Percentiles rank a stretch among this genome's conserved stretches.
Conservation (phyloP, 331 rosid species). For the Ulmus americana region DNA sequence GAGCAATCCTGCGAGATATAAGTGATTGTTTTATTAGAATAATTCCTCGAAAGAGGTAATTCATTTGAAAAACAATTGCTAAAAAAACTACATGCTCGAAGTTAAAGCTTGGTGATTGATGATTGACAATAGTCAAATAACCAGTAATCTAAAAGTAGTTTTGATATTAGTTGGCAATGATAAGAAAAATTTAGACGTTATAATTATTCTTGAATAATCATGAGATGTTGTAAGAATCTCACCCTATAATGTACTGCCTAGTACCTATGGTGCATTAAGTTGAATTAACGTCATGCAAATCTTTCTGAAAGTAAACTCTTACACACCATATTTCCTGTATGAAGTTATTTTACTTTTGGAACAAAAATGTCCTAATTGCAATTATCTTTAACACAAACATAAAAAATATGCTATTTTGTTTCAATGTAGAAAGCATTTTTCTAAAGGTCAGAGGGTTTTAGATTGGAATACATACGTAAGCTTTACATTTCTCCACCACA, state of each 20-base stretch:
- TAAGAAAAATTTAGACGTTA: not conserved
- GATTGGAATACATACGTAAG: slow-evolving; percentile 57
- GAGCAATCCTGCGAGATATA: slow-evolving; percentile 65
- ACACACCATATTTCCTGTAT: not conserved
- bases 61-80: not conserved
- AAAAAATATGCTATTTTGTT: not conserved
- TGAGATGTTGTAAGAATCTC: not conserved
- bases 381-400: not conserved
- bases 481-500: slow-evolving; percentile 98
- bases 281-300: not conserved
- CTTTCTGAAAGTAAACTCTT: not conserved
- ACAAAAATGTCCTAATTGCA: not conserved
- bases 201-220: not conserved
- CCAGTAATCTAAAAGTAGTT: not conserved
- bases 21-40: not conserved
- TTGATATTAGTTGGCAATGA: not conserved
- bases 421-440: not conserved
- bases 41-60: not conserved
- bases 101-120: not conserved
- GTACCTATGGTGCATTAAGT: not conserved
- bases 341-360: too few species aligned
- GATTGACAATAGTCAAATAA: not conserved
- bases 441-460: not conserved
- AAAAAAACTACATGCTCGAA: not conserved
- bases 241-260: not conserved